Base-by-base conservation (phyloP, 352 stramenopile genomes). In the Aphanomyces astaci region DNA sequence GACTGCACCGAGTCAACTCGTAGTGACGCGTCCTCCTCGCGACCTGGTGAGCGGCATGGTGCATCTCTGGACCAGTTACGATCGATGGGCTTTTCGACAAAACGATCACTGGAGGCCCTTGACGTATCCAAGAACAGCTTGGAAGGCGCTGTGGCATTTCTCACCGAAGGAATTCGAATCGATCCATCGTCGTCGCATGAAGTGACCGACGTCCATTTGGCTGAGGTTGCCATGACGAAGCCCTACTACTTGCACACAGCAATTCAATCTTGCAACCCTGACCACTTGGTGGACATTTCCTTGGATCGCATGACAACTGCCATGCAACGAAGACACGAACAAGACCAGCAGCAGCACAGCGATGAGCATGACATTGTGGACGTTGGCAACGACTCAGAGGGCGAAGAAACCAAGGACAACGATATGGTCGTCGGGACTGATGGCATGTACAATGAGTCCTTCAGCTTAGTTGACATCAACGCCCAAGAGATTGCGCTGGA, bases 1-100 rank as follows among this genome's bases (percentile, higher is more conserved):
- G 62, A 68, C 51, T 24, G n/a, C 22, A 2, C 62, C 19, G 19
- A n/a, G 51, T 36, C 56, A n/a, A n/a, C 19, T 9, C n/a, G 36
- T n/a, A n/a, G n/a, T n/a, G n/a, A n/a, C n/a, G n/a, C n/a, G n/a
- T n/a, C n/a, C n/a, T n/a, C n/a, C n/a, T n/a, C n/a, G n/a, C n/a
- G n/a, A n/a, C n/a, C n/a, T n/a, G n/a, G n/a, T n/a, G n/a, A n/a
- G n/a, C n/a, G n/a, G n/a, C n/a, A n/a, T n/a, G n/a, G n/a, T n/a
- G n/a, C n/a, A n/a, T n/a, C n/a, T n/a, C 11, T 59, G 13, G 9
- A 59, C 9, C 24, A 43, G 24, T 28, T 68, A 15, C 11, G 28
- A 9, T 30, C 13, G 11, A 68, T 68, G 62, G 62, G 62, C 1
- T 68, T 68, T 59, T 48, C 62, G 22, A 48, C 49, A 3, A 52